phyloP scores from a whole-genome alignment of 148 eudicot species.

The Cornus controversa region DNA sequence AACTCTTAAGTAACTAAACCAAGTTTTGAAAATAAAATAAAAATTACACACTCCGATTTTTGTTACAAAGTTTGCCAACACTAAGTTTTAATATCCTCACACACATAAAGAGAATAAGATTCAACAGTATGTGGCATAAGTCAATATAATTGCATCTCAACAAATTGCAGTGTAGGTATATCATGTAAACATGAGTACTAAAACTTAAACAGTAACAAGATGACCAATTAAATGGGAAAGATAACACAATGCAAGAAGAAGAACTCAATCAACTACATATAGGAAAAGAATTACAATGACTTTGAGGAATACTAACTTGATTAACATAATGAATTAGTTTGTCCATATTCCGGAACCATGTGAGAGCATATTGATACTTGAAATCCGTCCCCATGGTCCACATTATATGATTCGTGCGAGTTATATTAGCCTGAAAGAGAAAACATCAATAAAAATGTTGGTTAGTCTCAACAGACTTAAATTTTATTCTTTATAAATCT shows the following conservation, averaged over 20 bases:
- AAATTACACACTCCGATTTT: too few species aligned
- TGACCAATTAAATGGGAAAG: background rate
- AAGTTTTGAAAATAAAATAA: too few species aligned
- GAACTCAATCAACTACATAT: background rate
- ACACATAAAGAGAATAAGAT: too few species aligned
- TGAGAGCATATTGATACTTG: slow-evolving; percentile 87
- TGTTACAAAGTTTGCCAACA: too few species aligned
- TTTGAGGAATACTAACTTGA: slow-evolving; percentile 33
- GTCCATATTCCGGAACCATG: slow-evolving; percentile 97
- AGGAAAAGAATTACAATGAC: slow-evolving; percentile 1
- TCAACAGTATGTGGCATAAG: too few species aligned
- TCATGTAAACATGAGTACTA: background rate
- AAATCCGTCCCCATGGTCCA: slow-evolving; percentile 99
- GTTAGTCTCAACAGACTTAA: background rate
- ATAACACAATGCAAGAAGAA: background rate
- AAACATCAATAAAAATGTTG: slow-evolving; percentile 2
- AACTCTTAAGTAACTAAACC: too few species aligned
- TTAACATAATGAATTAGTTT: slow-evolving; percentile 97
- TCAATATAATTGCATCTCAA: background rate
- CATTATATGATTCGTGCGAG: slow-evolving; percentile 94
- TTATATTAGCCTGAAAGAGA: slow-evolving; percentile 79
- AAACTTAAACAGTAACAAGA: background rate
- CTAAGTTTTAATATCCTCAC: too few species aligned
- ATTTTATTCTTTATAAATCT: background rate
- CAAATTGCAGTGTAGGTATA: background rate